Percentiles rank a stretch among this genome's conserved stretches.
Evolutionary conservation across 352 stramenopile genomes (phyloP).

Genomic region (Pythium brassicae): DNA sequence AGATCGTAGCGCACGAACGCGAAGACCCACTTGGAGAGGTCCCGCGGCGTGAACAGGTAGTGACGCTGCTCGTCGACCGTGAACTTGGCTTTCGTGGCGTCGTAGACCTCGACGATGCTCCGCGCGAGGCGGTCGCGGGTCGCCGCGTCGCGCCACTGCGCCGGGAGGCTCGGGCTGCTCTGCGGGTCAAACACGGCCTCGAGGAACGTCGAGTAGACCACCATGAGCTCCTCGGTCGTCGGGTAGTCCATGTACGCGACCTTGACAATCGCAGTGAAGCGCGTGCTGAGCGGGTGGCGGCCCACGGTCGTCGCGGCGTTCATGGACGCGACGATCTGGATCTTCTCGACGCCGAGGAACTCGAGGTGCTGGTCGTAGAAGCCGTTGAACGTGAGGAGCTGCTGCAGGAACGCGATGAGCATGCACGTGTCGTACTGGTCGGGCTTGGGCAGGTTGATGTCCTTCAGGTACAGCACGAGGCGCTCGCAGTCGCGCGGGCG

Average conservation of each 20-base stretch:
- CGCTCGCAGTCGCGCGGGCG: constrained; percentile 89
- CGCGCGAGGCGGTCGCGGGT: constrained; percentile 82
- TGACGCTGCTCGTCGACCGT: constrained; percentile 92
- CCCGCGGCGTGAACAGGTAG: constrained; percentile 92
- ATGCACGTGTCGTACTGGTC: constrained; percentile 96
- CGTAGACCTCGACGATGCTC: constrained; percentile 91
- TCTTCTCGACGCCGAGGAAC: constrained; percentile 91
- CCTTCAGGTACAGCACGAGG: constrained; percentile 94
- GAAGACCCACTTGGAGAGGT: constrained; percentile 91
- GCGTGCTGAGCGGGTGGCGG: constrained; percentile 87
- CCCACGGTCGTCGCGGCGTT: constrained; percentile 92
- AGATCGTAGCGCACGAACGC: constrained; percentile 90
- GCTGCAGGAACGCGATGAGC: constrained; percentile 95
- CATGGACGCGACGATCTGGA: constrained; percentile 94
- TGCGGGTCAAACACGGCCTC: constrained; percentile 63
- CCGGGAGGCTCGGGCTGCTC: constrained; percentile 25
- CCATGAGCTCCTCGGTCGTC: constrained; percentile 81
- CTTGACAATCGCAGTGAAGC: constrained; percentile 93
- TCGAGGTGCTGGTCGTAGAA: constrained; percentile 95
- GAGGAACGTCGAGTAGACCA: constrained; percentile 89
- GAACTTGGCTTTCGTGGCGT: constrained; percentile 87
- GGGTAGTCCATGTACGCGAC: constrained; percentile 94
- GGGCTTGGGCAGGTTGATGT: constrained; percentile 94
- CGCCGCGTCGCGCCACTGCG: constrained; percentile 43
- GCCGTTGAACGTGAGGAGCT: constrained; percentile 93